These are phyloP conservation scores for Hypoxylon sp. DNA, from an alignment of 2,329 filamentous ascomycete species.

Conservation along the genomic window DNA sequence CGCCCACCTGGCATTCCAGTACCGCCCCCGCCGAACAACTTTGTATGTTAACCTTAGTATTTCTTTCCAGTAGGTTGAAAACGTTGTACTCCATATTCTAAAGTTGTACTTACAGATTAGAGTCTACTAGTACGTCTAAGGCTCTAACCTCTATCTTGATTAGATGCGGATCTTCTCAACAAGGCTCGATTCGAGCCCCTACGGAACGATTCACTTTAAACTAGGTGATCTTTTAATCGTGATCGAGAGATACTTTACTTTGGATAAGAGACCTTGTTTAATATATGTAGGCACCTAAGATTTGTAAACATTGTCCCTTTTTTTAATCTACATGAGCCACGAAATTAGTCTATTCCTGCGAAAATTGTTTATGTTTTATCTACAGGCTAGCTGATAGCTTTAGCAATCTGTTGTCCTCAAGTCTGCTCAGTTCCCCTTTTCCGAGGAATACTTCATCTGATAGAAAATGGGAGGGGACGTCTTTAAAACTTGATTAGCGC, in stretches of 20 bases:
- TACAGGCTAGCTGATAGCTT: background rate
- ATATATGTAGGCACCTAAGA: too few species aligned
- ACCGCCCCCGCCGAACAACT: background rate
- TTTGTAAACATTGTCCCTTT: too few species aligned
- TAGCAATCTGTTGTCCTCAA: background rate
- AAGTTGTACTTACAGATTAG: background rate
- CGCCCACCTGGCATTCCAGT: conserved; percentile 9
- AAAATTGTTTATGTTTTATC: background rate
- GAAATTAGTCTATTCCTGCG: background rate
- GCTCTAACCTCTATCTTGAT: background rate
- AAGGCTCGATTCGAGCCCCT: too few species aligned
- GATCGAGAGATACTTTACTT: too few species aligned
- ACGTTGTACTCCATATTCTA: background rate
- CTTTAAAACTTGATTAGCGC: background rate
- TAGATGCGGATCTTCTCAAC: background rate
- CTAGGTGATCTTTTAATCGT: too few species aligned
- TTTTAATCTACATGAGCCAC: background rate
- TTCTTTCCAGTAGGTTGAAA: background rate
- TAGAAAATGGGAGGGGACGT: background rate
- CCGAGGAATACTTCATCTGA: background rate
- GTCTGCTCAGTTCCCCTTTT: background rate
- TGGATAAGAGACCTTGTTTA: too few species aligned
- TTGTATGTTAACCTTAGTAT: background rate
- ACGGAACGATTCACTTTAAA: too few species aligned
- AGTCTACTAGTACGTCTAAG: too few species aligned